These are phyloP conservation scores for Pyrenophora seminiperda DNA, from an alignment of 2,329 filamentous ascomycete genomes.

Conservation along the genomic window DNA sequence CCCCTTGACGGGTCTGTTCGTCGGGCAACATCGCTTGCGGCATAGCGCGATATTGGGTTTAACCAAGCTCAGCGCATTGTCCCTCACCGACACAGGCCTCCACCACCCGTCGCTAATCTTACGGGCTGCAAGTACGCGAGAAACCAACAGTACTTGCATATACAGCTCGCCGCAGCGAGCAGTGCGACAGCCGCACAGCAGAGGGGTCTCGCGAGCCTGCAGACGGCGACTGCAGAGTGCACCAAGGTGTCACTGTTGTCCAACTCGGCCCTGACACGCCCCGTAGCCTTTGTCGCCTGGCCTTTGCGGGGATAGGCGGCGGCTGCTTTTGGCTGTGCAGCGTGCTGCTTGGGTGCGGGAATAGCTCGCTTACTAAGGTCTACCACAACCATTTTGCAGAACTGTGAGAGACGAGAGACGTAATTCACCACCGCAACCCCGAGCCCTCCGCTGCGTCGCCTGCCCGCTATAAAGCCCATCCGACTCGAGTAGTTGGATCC, in stretches of 20 bases:
- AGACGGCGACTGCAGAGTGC: neutral
- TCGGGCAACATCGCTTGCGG: conserved; percentile 13
- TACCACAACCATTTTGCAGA: conserved; percentile 24
- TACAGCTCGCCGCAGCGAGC: neutral
- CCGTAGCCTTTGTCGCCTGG: neutral
- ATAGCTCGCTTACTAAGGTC: conserved; percentile 24
- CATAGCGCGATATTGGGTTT: conserved; percentile 14
- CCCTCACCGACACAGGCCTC: conserved; percentile 9
- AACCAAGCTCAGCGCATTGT: conserved; percentile 3
- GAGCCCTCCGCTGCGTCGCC: conserved; percentile 31
- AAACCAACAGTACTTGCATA: neutral
- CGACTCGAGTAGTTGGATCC: conserved; percentile 36
- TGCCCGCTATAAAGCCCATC: conserved; percentile 37
- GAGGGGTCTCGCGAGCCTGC: neutral
- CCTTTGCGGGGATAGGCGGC: neutral
- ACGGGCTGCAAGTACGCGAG: neutral
- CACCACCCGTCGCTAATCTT: neutral
- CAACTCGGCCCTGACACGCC: too few species aligned
- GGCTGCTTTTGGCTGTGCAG: neutral
- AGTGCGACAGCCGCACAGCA: too few species aligned
- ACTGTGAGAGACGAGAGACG: conserved; percentile 25
- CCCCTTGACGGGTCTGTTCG: conserved; percentile 19
- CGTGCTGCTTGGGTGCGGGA: too few species aligned
- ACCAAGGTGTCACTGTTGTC: too few species aligned
- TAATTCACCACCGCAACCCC: conserved; percentile 17